phyloP scores from a whole-genome alignment of 345 rosid genomes.

The Eutrema heterophyllum region DNA sequence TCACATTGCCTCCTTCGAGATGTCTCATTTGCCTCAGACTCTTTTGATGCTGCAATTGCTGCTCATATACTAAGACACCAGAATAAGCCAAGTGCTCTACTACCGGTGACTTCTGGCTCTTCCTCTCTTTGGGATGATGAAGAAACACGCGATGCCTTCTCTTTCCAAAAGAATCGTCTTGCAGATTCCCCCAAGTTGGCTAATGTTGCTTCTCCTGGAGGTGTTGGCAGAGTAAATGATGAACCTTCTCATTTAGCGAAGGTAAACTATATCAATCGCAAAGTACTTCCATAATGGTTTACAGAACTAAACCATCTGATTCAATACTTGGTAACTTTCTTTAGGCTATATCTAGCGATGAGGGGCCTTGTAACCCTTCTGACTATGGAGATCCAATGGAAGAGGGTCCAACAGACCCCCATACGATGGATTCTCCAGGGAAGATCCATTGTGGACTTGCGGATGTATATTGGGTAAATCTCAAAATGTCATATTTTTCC shows the following conservation, averaged over 20 bases:
- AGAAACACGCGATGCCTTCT: conserved; percentile 96
- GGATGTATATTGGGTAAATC: conserved; percentile 79
- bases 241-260: conserved; percentile 34
- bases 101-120: conserved; percentile 40
- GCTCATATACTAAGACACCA: conserved; percentile 86
- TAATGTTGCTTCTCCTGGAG: conserved; percentile 30
- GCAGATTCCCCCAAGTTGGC: conserved; percentile 37
- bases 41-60: conserved; percentile 98
- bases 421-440: conserved; percentile 34
- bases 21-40: conserved; percentile 75
- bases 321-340: background rate
- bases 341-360: conserved; percentile 43
- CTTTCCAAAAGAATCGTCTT: conserved; percentile 49
- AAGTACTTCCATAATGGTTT: background rate
- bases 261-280: conserved; percentile 33
- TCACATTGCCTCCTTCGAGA: conserved; percentile 55
- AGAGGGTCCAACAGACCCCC: conserved; percentile 39
- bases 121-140: conserved; percentile 94
- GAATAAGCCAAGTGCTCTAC: conserved; percentile 44
- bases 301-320: conserved; percentile 2
- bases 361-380: conserved; percentile 31
- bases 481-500: background rate
- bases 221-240: conserved; percentile 26
- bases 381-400: conserved; percentile 42
- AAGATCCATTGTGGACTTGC: conserved; percentile 54